Evolutionary conservation across 208 protist genomes (phyloP), one percentile per base, ranked within the genome.

Genomic region (Wallacemonas collosoma): DNA sequence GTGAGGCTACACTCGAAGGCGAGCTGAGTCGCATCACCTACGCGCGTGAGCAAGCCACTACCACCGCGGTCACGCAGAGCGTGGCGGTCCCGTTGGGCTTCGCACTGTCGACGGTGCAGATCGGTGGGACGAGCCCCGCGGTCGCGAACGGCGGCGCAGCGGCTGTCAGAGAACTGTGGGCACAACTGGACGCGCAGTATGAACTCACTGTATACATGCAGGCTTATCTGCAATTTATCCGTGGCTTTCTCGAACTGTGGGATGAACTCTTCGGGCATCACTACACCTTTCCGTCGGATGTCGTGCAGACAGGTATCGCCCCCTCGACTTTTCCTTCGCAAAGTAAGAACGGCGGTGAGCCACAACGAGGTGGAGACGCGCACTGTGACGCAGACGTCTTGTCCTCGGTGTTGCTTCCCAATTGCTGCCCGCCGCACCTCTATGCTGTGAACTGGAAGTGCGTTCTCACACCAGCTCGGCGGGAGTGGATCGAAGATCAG

Each of bases 371-470:
- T 57, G 51, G 73, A 65, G 79, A 71, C 66, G 51, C 80, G 9
- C 38, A 26, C 12, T 4, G 40, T 40, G 50, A 5, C 26, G 48
- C 17, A 36, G 9, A 9, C n/a, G 4, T 9, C 50, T 50, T 12
- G 12, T 3, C 11, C 4, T 17, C 60, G 26, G 14, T 8, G 4
- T 57, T 60, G 3, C 4, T 9, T 35, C 48, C 40, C 7, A 3
- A 55, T 41, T 61, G 73, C 15, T 61, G 68, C 50, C 77, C 90
- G 12, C 80, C 83, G 45, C 87, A 93, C 73, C 76, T 93, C 43
- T 91, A 88, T 77, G 86, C 84, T 65, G 84, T 93, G 17, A 62
- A 66, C 67, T 95, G 90, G 88, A 54, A 78, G 44, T 71, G 75
- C 17, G 78, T 90, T 3, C 67, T 84, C 7, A 80, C 73, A 9